Evolutionary conservation across 139 green algal genomes (phyloP), one percentile per base, ranked within the genome.

Genomic region (Chlorella sp.): DNA sequence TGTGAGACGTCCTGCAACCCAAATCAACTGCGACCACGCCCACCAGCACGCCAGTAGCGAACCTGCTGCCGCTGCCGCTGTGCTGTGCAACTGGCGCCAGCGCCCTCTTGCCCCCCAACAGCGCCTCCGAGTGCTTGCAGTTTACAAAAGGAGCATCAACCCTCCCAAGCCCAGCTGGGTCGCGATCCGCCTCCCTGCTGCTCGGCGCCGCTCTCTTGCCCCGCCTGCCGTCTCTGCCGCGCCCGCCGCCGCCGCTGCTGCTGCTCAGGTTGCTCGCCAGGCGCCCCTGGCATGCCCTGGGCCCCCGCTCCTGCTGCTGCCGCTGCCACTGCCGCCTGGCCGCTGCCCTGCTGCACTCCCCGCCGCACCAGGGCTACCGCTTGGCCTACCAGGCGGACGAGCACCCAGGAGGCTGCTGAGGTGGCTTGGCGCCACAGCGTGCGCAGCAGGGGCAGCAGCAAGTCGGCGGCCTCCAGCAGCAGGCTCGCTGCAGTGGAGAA

Each of bases 341-440:
- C 13, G 76, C 77, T 73, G 75, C 87, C 89, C 76, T 91, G 83
- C 54, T 76, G 67, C 7, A 94, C 65, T 16, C 91, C 91, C 14
- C 87, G 84, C 40, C 84, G 90, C 8, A 94, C 70, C 0, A 94
- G 90, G 0, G 90, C 91, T 44, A 94, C 82, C 0, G 85, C 84
- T 16, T 87, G 84, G 14, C 91, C 91, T 41, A 94, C 92, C 58
- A 93, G 51, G 22, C 60, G 46, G 13, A 91, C 87, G 8, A 94
- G 81, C 48, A 94, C 84, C 85, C 90, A 93, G 54, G 82, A 89
- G 13, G 89, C 48, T 8, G 82, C 86, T 54, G 41, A 30, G 34
- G 85, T 76, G 22, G 86, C 58, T 4, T 74, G 73, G 22, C 44
- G 40, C 38, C 85, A 75, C 38, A 90, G 48, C 32, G 64, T 58